A percentile compares a stretch with the other conserved stretches of the same genome.
phyloP scores from a whole-genome alignment of 1,284 basidiomycete genomes.

The Cryptococcus floricola region DNA sequence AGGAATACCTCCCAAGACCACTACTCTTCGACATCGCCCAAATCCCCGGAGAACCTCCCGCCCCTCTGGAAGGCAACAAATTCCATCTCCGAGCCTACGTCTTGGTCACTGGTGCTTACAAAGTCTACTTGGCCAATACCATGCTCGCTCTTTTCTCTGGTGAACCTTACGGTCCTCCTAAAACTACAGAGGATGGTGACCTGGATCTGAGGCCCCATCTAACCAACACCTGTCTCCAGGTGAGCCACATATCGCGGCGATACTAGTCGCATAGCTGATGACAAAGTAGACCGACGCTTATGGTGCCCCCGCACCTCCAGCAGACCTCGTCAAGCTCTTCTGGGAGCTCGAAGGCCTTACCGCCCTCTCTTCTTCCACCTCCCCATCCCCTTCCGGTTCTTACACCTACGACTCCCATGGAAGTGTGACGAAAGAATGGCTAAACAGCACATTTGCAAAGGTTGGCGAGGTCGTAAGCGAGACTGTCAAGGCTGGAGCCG shows the following conservation, averaged over 20 bases:
- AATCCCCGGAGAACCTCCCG: slow-evolving; percentile 14
- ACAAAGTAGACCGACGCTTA: slow-evolving; percentile 50
- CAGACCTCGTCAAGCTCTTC: slow-evolving; percentile 62
- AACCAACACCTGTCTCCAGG: slow-evolving; percentile 94
- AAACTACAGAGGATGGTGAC: slow-evolving; percentile 18
- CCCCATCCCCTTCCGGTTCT: slow-evolving; percentile 6
- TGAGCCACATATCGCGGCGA: slow-evolving; percentile 14
- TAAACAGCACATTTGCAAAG: slow-evolving; percentile 60
- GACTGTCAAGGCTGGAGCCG: slow-evolving; percentile 77
- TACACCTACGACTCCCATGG: slow-evolving; percentile 40
- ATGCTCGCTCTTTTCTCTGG: slow-evolving; percentile 83
- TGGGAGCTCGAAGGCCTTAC: slow-evolving; percentile 68
- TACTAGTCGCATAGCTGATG: background rate
- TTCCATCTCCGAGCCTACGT: slow-evolving; percentile 96
- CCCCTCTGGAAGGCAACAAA: slow-evolving; percentile 59
- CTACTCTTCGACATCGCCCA: slow-evolving; percentile 67
- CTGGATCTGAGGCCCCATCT: slow-evolving; percentile 74
- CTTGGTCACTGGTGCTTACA: slow-evolving; percentile 73
- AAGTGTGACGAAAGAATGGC: slow-evolving; percentile 49
- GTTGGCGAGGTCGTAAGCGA: slow-evolving; percentile 68
- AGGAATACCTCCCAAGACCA: slow-evolving; percentile 80
- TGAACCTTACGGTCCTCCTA: slow-evolving; percentile 58
- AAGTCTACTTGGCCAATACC: slow-evolving; percentile 72
- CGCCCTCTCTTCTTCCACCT: slow-evolving; percentile 39
- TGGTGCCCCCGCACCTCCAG: slow-evolving; percentile 47